Conservation (phyloP, 331 rosid species). For the Quercus tomentella region DNA sequence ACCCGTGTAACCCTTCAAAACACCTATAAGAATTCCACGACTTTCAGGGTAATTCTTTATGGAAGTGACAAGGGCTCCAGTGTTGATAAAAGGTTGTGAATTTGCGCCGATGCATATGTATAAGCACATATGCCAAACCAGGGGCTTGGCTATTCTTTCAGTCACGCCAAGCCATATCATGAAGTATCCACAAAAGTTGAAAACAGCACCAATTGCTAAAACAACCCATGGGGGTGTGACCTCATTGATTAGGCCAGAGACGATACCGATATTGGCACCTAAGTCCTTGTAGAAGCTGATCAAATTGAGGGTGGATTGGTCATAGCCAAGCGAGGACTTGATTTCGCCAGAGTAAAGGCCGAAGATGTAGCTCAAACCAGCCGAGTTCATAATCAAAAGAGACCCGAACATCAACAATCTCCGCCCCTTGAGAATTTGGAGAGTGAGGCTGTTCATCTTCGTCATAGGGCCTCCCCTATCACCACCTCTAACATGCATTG, state of each 20-base stretch:
- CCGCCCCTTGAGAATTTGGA: slow-evolving; percentile 36
- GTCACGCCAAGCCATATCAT: slow-evolving; percentile 57
- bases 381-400: slow-evolving; percentile 48
- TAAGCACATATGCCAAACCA: slow-evolving; percentile 51
- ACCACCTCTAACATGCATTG: slow-evolving; percentile 12
- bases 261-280: slow-evolving; percentile 49
- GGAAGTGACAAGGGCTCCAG: slow-evolving; percentile 41
- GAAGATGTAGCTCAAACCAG: slow-evolving; percentile 59
- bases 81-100: slow-evolving; percentile 51
- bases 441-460: slow-evolving; percentile 12
- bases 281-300: slow-evolving; percentile 49
- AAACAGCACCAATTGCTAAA: slow-evolving; percentile 34
- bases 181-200: slow-evolving; percentile 50
- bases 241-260: slow-evolving; percentile 53
- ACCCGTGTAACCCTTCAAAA: slow-evolving; percentile 46
- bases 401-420: slow-evolving; percentile 50
- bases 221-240: slow-evolving; percentile 61
- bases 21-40: slow-evolving; percentile 36
- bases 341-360: slow-evolving; percentile 37
- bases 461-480: background rate
- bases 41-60: slow-evolving; percentile 46
- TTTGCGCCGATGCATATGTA: slow-evolving; percentile 56
- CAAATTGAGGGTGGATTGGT: slow-evolving; percentile 44
- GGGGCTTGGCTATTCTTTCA: slow-evolving; percentile 19
- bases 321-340: slow-evolving; percentile 32